Evolutionary conservation across 2,329 filamentous ascomycete genomes (phyloP), one percentile per base, ranked within the genome.

Genomic region (Cercospora berteroae): DNA sequence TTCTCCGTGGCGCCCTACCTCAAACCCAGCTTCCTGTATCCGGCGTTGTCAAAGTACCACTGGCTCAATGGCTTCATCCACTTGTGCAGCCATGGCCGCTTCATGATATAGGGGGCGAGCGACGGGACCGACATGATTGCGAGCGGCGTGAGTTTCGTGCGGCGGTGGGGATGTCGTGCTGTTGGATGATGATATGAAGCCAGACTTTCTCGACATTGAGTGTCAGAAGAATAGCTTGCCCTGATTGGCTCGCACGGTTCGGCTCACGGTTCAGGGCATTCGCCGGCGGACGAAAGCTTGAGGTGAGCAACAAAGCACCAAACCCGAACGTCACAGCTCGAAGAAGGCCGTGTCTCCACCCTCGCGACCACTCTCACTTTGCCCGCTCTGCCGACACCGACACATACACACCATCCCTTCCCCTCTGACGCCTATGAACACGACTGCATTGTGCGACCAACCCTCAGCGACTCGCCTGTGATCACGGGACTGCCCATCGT

Each of bases 1-100:
- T 50, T 33, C 29, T 64, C 7, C 18, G 50, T 52, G 48, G 36
- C 50, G 29, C 44, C 83, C 80, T 90, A 97, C 93, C 86, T 91
- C 83, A 97, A 86, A 78, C 94, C 94, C 78, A 97, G 86, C 87
- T 94, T 88, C 83, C 93, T 90, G 87, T 97, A 97, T 80, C 94
- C 94, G 76, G 94, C 87, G 76, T 93, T 90, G 80, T 94, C 90
- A 83, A 84, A 83, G 85, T 98, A 98, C 93, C 93, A 97, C 78
- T 89, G 87, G 81, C 94, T 88, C 73, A 97, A 79, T 73, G 95
- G 95, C 84, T 84, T 88, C 81, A 98, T 83, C 83, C 90, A 86
- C 76, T 85, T 89, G 81, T 85, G 84, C 79, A 98, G 88, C 92
- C 92, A 97, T 74, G 94, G 94, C 78, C 93, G 89, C 85, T 90